A percentile compares a stretch with the other conserved stretches of the same genome.
These are phyloP conservation scores for Dendrobium chrysotoxum DNA, from an alignment of 106 monocot species.

Conservation along the genomic window DNA sequence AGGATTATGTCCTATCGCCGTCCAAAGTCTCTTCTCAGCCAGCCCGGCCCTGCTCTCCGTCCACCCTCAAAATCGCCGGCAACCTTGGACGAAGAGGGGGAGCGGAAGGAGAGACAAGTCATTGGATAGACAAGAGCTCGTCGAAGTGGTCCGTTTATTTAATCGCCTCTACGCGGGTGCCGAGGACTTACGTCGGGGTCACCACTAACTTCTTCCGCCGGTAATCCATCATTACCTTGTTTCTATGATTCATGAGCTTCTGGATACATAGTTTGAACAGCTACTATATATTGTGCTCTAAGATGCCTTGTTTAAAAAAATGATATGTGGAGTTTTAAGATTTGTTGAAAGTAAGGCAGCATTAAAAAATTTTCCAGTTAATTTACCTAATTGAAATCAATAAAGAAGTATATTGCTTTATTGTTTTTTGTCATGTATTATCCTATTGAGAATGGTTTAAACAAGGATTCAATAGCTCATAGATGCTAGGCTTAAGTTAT, in stretches of 20 bases:
- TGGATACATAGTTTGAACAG: neutral
- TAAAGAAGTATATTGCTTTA: neutral
- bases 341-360: neutral
- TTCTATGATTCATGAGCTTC: neutral
- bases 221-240: slow-evolving; percentile 12
- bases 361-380: neutral
- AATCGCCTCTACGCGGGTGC: slow-evolving; percentile 41
- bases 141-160: slow-evolving; percentile 54
- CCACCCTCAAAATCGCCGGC: neutral
- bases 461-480: neutral
- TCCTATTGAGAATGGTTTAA: neutral
- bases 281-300: neutral
- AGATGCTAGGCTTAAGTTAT: neutral
- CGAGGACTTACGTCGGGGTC: slow-evolving; percentile 63
- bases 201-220: slow-evolving; percentile 61
- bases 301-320: neutral
- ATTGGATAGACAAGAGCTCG: neutral
- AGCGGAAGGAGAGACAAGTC: neutral
- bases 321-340: neutral
- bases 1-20: neutral
- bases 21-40: neutral
- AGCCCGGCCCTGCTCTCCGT: neutral
- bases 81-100: neutral
- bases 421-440: neutral
- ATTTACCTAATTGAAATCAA: neutral